Conservation (phyloP, 1,139 yeast species). For the Dujonia santamariae region DNA sequence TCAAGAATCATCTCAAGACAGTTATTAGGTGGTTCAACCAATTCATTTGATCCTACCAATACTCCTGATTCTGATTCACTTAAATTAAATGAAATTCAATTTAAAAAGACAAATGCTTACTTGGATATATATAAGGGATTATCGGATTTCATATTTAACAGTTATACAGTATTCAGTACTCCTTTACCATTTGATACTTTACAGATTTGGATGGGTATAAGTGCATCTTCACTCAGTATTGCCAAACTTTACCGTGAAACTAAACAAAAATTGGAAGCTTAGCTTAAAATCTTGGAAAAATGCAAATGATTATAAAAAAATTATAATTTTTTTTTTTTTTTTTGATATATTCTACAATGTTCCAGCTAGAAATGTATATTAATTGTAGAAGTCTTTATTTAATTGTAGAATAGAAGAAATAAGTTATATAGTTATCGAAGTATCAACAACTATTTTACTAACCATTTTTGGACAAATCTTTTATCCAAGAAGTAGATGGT, state of each 20-base stretch:
- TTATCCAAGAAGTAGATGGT: no score
- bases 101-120: slow-evolving; percentile 37
- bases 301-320: no score
- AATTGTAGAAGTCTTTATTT: no score
- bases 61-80: slow-evolving; percentile 23
- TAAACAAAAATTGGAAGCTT: slow-evolving; percentile 20
- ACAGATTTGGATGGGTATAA: slow-evolving; percentile 50
- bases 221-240: slow-evolving; percentile 39
- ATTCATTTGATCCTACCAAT: slow-evolving; percentile 9
- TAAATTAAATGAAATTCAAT: slow-evolving; percentile 31
- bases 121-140: slow-evolving; percentile 41
- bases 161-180: slow-evolving; percentile 42
- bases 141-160: slow-evolving; percentile 41
- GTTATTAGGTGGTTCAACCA: slow-evolving; percentile 22
- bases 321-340: no score
- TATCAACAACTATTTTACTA: no score
- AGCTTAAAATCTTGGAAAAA: neutral
- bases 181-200: slow-evolving; percentile 41
- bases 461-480: no score
- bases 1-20: slow-evolving; percentile 38
- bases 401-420: no score
- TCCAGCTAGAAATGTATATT: no score
- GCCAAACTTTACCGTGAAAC: slow-evolving; percentile 42
- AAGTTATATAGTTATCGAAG: no score
- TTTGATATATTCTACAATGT: no score